Conservation (phyloP, 306 rosid genomes). For the Hippophae rhamnoides region DNA sequence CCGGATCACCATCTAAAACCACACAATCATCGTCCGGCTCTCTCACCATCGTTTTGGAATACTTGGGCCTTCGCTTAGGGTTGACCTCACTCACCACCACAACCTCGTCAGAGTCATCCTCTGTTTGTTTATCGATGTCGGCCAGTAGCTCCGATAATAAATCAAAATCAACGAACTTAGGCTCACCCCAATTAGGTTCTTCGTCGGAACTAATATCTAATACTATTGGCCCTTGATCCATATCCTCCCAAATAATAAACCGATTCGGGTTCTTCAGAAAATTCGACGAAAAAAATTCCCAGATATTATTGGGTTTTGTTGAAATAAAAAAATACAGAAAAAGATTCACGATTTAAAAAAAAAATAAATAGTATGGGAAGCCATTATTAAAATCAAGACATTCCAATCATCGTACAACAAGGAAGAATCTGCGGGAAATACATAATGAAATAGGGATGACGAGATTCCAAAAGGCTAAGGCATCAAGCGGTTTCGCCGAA, state of each 20-base stretch:
- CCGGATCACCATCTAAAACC: conserved; percentile 65
- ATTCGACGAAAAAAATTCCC: background rate
- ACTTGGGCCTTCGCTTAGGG: conserved; percentile 26
- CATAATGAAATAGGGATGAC: too few species aligned
- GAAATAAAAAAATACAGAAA: background rate
- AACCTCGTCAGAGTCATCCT: conserved; percentile 43
- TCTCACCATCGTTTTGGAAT: conserved; percentile 18
- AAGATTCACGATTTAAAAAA: too few species aligned
- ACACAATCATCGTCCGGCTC: conserved; percentile 56
- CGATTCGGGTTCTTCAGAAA: conserved; percentile 15
- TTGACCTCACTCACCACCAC: conserved; percentile 36
- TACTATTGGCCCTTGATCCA: conserved; percentile 30
- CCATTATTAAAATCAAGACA: too few species aligned
- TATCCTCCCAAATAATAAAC: background rate
- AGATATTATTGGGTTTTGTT: background rate
- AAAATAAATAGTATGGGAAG: background rate
- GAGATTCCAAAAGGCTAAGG: too few species aligned
- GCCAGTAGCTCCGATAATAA: conserved; percentile 42
- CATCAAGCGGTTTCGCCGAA: too few species aligned
- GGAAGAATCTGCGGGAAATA: too few species aligned
- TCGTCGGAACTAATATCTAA: conserved; percentile 80
- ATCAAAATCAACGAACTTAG: conserved; percentile 10
- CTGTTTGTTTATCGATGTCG: conserved; percentile 19
- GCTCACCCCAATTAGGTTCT: conserved; percentile 23
- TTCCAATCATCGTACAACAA: too few species aligned